phyloP scores from a whole-genome alignment of 2,329 filamentous ascomycete genomes.

The Samsoniella hepiali region DNA sequence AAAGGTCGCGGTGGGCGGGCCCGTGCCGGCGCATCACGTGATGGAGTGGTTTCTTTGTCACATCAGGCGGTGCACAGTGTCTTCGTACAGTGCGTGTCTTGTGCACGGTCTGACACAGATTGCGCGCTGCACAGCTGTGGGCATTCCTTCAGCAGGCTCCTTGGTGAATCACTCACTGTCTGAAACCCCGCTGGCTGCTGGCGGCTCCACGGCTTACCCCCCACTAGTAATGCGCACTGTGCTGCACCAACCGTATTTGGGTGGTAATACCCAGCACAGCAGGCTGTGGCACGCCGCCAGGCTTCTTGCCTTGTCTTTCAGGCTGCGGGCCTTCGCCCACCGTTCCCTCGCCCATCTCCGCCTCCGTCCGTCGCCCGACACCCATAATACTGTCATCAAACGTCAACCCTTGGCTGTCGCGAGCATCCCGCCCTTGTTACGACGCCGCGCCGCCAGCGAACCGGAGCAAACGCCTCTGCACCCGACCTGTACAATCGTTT shows the following conservation, averaged over 20 bases:
- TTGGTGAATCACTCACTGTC: background rate
- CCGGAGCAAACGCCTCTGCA: background rate
- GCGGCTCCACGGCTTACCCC: background rate
- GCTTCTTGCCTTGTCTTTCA: constrained; percentile 20
- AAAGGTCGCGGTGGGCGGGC: constrained; percentile 7
- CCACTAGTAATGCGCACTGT: constrained; percentile 2
- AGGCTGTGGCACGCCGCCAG: constrained; percentile 9
- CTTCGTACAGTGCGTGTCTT: background rate
- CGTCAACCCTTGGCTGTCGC: constrained; percentile 14
- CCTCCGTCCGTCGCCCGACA: constrained; percentile 11
- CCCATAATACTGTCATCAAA: constrained; percentile 18
- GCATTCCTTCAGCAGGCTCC: background rate
- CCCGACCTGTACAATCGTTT: constrained; percentile 8
- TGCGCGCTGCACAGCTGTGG: background rate
- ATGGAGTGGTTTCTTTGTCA: background rate
- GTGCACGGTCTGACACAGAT: background rate
- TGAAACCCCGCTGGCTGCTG: background rate
- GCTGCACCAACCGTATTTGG: background rate
- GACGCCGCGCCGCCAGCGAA: constrained; percentile 9
- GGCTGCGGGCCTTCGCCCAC: constrained; percentile 17
- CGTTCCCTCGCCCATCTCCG: constrained; percentile 14
- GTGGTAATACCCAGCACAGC: constrained; percentile 9
- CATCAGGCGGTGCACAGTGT: constrained; percentile 2
- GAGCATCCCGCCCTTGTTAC: constrained; percentile 14
- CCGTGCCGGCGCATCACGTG: constrained; percentile 8